phyloP scores from a whole-genome alignment of 768 basidiomycete species.

The Leucosporidium creatinivorum region DNA sequence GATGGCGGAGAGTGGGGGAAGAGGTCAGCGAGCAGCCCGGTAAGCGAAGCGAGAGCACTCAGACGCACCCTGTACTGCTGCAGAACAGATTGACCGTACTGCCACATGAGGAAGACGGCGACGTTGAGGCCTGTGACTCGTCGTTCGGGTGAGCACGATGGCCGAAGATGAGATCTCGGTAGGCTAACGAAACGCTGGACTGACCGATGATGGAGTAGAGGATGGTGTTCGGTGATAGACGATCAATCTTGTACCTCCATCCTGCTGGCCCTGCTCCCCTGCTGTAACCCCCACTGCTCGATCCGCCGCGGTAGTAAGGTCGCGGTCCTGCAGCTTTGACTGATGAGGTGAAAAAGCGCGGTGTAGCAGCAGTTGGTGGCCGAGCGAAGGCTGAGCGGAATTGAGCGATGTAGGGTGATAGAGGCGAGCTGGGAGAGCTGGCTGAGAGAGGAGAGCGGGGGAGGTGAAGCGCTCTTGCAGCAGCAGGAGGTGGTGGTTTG shows the following conservation, averaged over 20 bases:
- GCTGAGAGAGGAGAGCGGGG: not conserved
- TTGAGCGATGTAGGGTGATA: not conserved
- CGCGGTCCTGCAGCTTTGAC: not conserved
- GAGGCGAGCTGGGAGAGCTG: not conserved
- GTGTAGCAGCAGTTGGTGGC: not conserved
- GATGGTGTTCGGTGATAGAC: not conserved
- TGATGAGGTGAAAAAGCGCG: not conserved
- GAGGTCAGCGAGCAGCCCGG: no score
- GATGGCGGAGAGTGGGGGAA: no score
- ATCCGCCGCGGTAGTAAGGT: not conserved
- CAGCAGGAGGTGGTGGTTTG: no score
- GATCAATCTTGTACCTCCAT: not conserved
- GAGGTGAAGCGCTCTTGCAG: no score
- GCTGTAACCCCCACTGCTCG: no score
- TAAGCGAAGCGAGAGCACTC: no score
- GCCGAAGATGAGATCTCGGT: no score
- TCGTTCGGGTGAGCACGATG: no score
- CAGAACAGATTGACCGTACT: constrained; percentile 13
- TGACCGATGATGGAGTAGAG: not conserved
- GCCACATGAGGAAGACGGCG: constrained; percentile 16
- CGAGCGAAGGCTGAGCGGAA: not conserved
- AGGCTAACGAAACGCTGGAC: no score
- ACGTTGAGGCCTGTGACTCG: constrained; percentile 1
- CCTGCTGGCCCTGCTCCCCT: not conserved
- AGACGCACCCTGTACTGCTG: constrained; percentile 22